Evolutionary conservation across 225 moss, liverwort and hornwort genomes (phyloP).

Genomic region (Ulota crispa): DNA sequence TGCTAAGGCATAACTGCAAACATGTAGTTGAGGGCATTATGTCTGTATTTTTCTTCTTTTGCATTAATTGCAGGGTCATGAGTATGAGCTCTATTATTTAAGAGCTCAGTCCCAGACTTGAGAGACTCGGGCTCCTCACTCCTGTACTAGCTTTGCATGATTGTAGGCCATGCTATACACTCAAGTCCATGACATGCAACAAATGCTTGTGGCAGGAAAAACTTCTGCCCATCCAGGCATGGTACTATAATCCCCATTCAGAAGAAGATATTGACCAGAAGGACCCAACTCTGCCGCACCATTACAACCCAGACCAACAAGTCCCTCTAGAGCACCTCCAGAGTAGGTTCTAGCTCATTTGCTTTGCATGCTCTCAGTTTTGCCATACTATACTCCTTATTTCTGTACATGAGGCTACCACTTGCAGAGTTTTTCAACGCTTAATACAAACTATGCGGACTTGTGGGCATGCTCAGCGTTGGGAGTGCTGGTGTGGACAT

Average conservation of each 20-base stretch:
- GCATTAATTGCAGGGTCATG: neutral
- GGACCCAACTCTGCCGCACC: constrained; percentile 57
- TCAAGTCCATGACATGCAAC: neutral
- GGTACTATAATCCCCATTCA: constrained; percentile 68
- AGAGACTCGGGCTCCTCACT: neutral
- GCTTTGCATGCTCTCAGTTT: no score
- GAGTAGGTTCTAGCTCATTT: constrained; percentile 21
- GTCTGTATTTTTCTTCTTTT: neutral
- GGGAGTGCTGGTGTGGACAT: constrained; percentile 67
- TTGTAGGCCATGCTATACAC: neutral
- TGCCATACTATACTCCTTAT: neutral
- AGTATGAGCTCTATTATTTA: neutral
- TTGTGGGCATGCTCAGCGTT: constrained; percentile 35
- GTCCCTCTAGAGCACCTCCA: constrained; percentile 50
- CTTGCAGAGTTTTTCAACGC: neutral
- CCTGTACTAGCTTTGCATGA: neutral
- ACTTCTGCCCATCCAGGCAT: constrained; percentile 37
- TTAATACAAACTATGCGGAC: neutral
- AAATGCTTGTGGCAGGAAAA: constrained; percentile 21
- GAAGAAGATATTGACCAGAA: constrained; percentile 52
- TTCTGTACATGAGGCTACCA: neutral
- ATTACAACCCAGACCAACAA: constrained; percentile 49
- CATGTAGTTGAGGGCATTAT: constrained; percentile 1
- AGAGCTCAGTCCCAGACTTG: neutral
- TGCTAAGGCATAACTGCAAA: neutral